Percentiles rank a stretch among this genome's conserved stretches.
These are phyloP conservation scores for Chlorella sorokiniana DNA, from an alignment of 139 green algal species.

Conservation along the genomic window DNA sequence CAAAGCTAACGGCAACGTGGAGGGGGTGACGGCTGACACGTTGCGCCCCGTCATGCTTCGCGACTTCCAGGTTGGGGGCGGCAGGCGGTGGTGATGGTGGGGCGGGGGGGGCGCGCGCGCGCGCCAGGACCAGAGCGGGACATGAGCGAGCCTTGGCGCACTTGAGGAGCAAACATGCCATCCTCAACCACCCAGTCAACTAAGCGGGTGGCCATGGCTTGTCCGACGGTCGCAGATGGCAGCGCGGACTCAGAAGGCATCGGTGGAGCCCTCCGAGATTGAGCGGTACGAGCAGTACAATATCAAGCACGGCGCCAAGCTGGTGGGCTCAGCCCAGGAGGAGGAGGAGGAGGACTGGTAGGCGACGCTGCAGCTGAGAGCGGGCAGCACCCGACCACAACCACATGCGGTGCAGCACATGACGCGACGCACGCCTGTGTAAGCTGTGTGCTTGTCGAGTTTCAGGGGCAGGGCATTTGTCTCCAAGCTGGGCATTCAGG, in stretches of 20 bases:
- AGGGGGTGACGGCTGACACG: conserved; percentile 56
- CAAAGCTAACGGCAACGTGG: conserved; percentile 2
- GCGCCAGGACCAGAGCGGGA: too few species aligned
- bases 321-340: background rate
- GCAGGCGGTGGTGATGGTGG: background rate
- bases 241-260: conserved; percentile 66
- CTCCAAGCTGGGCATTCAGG: too few species aligned
- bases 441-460: too few species aligned
- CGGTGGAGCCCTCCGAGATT: conserved; percentile 76
- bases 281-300: conserved; percentile 87
- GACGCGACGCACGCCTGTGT: background rate
- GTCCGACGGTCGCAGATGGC: conserved; percentile 61
- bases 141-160: too few species aligned
- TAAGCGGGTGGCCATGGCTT: background rate
- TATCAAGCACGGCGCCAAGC: conserved; percentile 78
- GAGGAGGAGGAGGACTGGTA: conserved; percentile 45
- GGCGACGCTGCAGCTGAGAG: background rate
- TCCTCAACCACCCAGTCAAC: too few species aligned
- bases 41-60: conserved; percentile 74
- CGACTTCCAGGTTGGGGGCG: conserved; percentile 73
- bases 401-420: background rate
- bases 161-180: too few species aligned
- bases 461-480: too few species aligned
- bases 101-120: background rate
- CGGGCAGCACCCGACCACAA: background rate